Conservation (phyloP, 129 eudicot species). For the Cynara cardunculus region DNA sequence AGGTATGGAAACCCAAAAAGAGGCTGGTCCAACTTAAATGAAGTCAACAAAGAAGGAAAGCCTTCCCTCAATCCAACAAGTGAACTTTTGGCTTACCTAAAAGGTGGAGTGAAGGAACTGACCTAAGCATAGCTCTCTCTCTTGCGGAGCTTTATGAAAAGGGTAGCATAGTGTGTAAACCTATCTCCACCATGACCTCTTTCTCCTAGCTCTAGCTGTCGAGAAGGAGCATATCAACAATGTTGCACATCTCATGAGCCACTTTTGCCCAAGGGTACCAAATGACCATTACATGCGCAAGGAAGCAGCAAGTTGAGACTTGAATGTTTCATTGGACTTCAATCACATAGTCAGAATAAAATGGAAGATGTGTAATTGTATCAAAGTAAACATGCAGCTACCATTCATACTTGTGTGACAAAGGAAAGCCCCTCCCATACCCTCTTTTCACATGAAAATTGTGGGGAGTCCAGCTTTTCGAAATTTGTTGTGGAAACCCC, state of each 20-base stretch:
- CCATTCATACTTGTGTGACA: neutral
- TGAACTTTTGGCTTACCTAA: too few relatives aligned
- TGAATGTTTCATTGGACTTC: neutral
- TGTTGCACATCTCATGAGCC: neutral
- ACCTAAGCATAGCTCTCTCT: too few relatives aligned
- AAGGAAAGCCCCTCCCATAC: neutral
- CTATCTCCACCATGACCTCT: too few relatives aligned
- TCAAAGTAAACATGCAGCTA: neutral
- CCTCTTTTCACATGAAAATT: neutral
- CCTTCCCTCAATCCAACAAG: too few relatives aligned
- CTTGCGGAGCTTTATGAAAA: too few relatives aligned
- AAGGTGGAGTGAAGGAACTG: too few relatives aligned
- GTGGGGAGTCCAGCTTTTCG: neutral
- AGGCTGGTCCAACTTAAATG: too few relatives aligned
- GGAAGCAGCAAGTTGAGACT: neutral
- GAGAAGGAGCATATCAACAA: neutral
- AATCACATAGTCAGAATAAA: neutral
- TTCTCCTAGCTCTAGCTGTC: too few relatives aligned
- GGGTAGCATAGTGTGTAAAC: too few relatives aligned
- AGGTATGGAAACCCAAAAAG: too few relatives aligned
- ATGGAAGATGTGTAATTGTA: neutral
- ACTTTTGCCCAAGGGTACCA: neutral
- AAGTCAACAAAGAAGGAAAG: too few relatives aligned
- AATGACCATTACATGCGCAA: neutral
- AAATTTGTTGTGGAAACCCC: neutral